A percentile compares a stretch with the other conserved stretches of the same genome.
Evolutionary conservation across 2,329 filamentous ascomycete genomes (phyloP).

Genomic region (Ceratocystiopsis minuta): DNA sequence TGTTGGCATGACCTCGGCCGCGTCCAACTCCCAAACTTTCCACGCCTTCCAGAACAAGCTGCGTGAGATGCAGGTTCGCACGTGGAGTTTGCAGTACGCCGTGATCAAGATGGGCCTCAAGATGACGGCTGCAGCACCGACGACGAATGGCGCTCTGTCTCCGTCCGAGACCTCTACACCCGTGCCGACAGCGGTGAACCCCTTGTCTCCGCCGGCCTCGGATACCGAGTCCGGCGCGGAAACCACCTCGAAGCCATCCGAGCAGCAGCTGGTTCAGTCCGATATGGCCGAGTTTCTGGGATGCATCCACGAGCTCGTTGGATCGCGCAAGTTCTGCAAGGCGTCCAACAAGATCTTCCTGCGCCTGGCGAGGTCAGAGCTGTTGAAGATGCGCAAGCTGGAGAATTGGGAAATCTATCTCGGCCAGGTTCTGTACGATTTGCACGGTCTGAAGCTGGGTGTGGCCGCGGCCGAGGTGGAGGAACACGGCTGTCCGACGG

Average conservation of each 20-base stretch:
- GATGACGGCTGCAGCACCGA: background rate
- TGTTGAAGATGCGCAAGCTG: slow-evolving; percentile 56
- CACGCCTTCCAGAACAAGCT: slow-evolving; percentile 47
- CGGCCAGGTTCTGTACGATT: slow-evolving; percentile 65
- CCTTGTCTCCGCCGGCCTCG: background rate
- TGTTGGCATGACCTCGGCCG: slow-evolving; percentile 40
- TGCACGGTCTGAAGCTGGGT: slow-evolving; percentile 65
- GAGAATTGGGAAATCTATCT: slow-evolving; percentile 77
- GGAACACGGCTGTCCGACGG: slow-evolving; percentile 64
- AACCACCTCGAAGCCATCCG: too few species aligned
- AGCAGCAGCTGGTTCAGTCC: slow-evolving; percentile 28
- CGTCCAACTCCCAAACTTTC: slow-evolving; percentile 37
- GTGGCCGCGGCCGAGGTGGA: slow-evolving; percentile 46
- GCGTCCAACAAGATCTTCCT: slow-evolving; percentile 73
- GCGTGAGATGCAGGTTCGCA: slow-evolving; percentile 70
- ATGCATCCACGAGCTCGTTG: slow-evolving; percentile 67
- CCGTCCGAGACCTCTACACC: too few species aligned
- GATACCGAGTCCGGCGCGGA: slow-evolving; percentile 9
- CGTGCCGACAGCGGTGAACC: background rate
- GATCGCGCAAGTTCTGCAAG: slow-evolving; percentile 71
- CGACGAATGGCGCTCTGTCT: too few species aligned
- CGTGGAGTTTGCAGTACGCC: slow-evolving; percentile 76
- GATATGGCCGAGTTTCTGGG: slow-evolving; percentile 66
- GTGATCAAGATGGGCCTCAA: slow-evolving; percentile 56
- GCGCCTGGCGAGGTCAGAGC: slow-evolving; percentile 72